phyloP scores from a whole-genome alignment of 345 rosid species.

The Bretschneidera sinensis region DNA sequence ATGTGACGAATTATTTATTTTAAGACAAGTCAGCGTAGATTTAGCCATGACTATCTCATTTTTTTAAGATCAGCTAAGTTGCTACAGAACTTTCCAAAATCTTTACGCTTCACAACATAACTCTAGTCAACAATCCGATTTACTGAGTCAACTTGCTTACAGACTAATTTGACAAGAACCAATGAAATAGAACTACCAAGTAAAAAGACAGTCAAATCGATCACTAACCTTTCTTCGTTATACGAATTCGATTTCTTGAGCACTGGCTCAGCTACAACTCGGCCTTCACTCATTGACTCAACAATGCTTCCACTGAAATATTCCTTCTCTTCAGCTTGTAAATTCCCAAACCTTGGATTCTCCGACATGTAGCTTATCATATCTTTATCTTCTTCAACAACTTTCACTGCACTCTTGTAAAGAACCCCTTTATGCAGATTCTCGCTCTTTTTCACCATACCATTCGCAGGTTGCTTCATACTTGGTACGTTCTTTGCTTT shows the following conservation, averaged over 20 bases:
- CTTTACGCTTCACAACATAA: no score
- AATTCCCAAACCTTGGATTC: conserved; percentile 89
- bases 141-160: background rate
- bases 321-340: conserved; percentile 75
- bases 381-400: conserved; percentile 33
- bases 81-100: no score
- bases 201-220: background rate
- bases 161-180: background rate
- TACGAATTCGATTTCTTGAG: conserved; percentile 81
- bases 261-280: conserved; percentile 27
- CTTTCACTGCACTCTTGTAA: conserved; percentile 37
- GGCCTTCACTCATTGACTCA: conserved; percentile 51
- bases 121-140: no score
- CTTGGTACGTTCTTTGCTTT: conserved; percentile 30
- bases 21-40: no score
- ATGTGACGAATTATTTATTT: no score
- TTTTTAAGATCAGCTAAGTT: no score
- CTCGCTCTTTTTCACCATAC: conserved; percentile 20
- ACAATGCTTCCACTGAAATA: conserved; percentile 89
- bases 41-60: no score
- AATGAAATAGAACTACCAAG: background rate
- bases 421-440: conserved; percentile 48
- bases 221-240: conserved; percentile 57
- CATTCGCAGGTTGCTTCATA: conserved; percentile 18
- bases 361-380: conserved; percentile 80